These are phyloP conservation scores for Clohesyomyces aquaticus DNA, from an alignment of 495 filamentous ascomycete genomes.

Conservation along the genomic window DNA sequence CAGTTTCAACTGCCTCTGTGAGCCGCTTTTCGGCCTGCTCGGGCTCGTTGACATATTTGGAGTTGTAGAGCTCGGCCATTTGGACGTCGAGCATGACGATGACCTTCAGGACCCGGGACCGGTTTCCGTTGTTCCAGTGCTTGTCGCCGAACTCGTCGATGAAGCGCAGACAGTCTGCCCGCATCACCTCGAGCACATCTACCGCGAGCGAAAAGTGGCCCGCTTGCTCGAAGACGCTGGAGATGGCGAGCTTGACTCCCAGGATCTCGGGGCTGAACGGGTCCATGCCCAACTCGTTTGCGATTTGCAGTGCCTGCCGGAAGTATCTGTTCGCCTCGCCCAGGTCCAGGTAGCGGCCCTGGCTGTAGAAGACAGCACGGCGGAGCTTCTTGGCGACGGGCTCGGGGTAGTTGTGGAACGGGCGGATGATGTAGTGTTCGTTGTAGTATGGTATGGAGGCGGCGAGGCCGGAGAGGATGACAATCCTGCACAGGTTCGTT, in stretches of 20 bases:
- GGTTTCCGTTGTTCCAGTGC: constrained; percentile 58
- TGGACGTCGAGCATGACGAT: constrained; percentile 76
- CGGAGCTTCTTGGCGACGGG: constrained; percentile 79
- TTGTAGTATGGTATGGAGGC: constrained; percentile 62
- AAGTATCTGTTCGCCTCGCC: constrained; percentile 79
- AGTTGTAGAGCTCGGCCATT: constrained; percentile 75
- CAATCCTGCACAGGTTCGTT: constrained; percentile 40
- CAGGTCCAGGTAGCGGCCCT: constrained; percentile 64
- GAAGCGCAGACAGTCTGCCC: constrained; percentile 64
- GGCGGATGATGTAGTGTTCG: constrained; percentile 62
- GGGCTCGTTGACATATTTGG: constrained; percentile 59
- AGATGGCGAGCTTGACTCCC: constrained; percentile 82
- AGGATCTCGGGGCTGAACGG: constrained; percentile 87
- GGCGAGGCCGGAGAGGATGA: constrained; percentile 55
- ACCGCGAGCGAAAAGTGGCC: constrained; percentile 66
- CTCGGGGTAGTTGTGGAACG: constrained; percentile 78
- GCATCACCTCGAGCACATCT: constrained; percentile 71
- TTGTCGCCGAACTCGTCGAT: constrained; percentile 61
- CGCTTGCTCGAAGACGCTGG: constrained; percentile 75
- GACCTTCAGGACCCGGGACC: constrained; percentile 71
- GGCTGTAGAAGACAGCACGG: constrained; percentile 80
- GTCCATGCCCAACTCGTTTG: constrained; percentile 74
- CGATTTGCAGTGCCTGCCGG: constrained; percentile 70
- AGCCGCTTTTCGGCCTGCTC: constrained; percentile 73
- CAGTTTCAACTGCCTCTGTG: constrained; percentile 81